Conservation (phyloP, 768 basidiomycete genomes). For the Trametes villosa region DNA sequence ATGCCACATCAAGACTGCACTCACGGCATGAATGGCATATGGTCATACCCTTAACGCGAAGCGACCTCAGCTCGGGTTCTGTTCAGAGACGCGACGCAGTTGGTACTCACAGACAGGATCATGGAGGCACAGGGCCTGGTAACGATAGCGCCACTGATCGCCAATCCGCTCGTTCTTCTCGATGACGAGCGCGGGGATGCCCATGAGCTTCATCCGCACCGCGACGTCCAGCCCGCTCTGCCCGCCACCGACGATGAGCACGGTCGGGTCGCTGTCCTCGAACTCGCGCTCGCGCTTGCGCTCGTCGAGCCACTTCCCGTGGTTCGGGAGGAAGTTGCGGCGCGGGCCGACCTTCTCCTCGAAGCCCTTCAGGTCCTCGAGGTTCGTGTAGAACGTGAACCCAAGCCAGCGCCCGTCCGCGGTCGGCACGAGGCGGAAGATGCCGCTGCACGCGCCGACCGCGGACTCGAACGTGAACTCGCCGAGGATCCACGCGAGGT, state of each 20-base stretch:
- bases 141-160: constrained; percentile 68
- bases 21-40: neutral
- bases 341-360: constrained; percentile 45
- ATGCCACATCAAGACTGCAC: constrained; percentile 46
- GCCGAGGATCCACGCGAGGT: constrained; percentile 35
- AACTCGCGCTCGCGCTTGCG: constrained; percentile 43
- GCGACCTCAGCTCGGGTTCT: neutral
- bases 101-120: constrained; percentile 65
- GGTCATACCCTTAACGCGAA: constrained; percentile 52
- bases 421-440: constrained; percentile 52
- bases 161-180: constrained; percentile 68
- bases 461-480: constrained; percentile 49
- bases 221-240: constrained; percentile 61
- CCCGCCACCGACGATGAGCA: constrained; percentile 55
- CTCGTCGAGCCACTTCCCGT: constrained; percentile 48
- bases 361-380: constrained; percentile 54
- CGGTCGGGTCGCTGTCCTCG: constrained; percentile 51
- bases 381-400: constrained; percentile 51
- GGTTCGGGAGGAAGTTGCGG: constrained; percentile 39
- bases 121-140: constrained; percentile 68
- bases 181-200: constrained; percentile 54
- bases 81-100: constrained; percentile 32
- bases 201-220: constrained; percentile 59
- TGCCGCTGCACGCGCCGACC: constrained; percentile 40
- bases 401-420: constrained; percentile 50